Base-by-base conservation (phyloP, 176 grass and related monocot genomes). In the Avena sativa region DNA sequence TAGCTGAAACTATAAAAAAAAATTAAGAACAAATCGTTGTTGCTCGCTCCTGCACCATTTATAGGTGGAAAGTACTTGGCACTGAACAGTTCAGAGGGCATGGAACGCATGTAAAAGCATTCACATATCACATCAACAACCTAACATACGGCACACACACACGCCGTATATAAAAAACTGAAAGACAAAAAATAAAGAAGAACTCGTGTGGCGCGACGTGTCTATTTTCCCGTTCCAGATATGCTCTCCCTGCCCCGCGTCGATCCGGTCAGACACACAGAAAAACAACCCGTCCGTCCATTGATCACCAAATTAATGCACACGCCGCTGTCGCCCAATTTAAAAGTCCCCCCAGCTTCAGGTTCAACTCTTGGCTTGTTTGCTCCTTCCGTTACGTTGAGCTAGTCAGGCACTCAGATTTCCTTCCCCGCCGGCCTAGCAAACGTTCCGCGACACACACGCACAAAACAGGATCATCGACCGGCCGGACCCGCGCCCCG, bases 311-410 rank as follows among this genome's bases (percentile, higher is more conserved):
- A 83, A 60, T 48, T 43, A 48, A 48, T 48, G 9, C 46, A 36
- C 67, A 64, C 52, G 80, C 85, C 50, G 69, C 77, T 77, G 61
- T 67, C 70, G 40, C 70, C 0, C 4, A 23, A 76, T 81, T 88
- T 85, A 70, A 85, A 85, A 51, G 26, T 8, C 40, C 58, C 74
- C 4, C 57, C 13, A 25, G 4, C 28, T 10, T 69, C 15, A 32
- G 4, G 4, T 76, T 3, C 80, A 70, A 66, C 75, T 51, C 9
- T 70, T 63, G 38, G 16, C 63, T 64, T 30, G 52, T 91, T 84
- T 55, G 58, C 60, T 23, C 19, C 26, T 70, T 68, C 55, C 62
- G 58, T 76, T 75, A 47, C 71, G 75, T 87, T 90, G 87, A 85
- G 81, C 19, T 59, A n/a, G 69, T 92, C 46, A 25, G 0, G 71